phyloP scores from a whole-genome alignment of 805 yeast genomes.

The Lipomyces chichibuensis region DNA sequence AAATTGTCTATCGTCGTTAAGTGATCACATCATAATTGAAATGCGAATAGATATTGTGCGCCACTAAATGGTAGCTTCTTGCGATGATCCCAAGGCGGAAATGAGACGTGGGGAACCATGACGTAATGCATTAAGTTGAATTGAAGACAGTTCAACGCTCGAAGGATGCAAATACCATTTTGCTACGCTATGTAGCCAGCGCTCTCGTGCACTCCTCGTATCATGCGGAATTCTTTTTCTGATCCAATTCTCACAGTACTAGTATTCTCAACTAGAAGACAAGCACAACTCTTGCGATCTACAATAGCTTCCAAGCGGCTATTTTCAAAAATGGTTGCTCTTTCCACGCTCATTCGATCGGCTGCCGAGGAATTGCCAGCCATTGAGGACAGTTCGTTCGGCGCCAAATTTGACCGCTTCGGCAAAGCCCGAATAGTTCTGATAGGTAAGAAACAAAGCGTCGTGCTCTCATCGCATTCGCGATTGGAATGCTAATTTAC shows the following conservation, averaged over 20 bases:
- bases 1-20: too few relatives aligned
- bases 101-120: neutral
- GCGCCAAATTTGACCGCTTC: conserved; percentile 6
- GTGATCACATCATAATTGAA: too few relatives aligned
- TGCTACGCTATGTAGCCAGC: neutral
- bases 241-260: neutral
- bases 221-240: neutral
- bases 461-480: neutral
- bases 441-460: neutral
- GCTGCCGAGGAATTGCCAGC: conserved; percentile 3
- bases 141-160: neutral
- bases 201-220: too few relatives aligned
- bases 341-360: conserved; percentile 1
- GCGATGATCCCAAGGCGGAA: too few relatives aligned
- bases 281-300: neutral
- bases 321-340: neutral
- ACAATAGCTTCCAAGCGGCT: neutral
- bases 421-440: neutral
- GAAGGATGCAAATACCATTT: neutral
- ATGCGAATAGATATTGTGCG: too few relatives aligned
- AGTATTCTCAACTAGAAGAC: neutral
- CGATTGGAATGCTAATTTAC: neutral
- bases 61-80: too few relatives aligned
- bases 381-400: conserved; percentile 5
- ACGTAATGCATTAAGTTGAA: neutral